phyloP scores from a whole-genome alignment of 495 filamentous ascomycete genomes.

The Aspergillus biplanus region DNA sequence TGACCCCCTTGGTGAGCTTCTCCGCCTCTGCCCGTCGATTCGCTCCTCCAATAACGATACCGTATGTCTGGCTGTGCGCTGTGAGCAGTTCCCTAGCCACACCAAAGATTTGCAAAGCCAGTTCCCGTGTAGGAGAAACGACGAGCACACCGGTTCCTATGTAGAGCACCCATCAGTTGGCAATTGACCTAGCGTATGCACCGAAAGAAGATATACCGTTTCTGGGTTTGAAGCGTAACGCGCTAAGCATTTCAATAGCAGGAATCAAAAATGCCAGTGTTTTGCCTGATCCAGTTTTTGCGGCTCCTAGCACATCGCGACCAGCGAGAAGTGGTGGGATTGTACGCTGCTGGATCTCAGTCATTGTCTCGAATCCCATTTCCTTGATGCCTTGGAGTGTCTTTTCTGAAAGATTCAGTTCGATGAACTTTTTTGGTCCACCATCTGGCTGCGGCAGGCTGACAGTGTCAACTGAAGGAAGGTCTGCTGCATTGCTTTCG shows the following conservation, averaged over 20 bases:
- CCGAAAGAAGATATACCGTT: conserved; percentile 49
- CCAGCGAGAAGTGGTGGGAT: conserved; percentile 90
- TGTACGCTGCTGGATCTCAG: conserved; percentile 86
- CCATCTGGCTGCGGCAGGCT: conserved; percentile 58
- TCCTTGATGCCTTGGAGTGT: conserved; percentile 86
- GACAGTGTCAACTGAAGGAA: conserved; percentile 55
- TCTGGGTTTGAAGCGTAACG: conserved; percentile 83
- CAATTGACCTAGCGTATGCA: background rate
- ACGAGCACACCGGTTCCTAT: conserved; percentile 81
- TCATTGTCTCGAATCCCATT: conserved; percentile 95
- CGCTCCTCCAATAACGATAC: conserved; percentile 94
- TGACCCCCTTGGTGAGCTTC: conserved; percentile 92
- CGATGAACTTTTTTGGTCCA: conserved; percentile 67
- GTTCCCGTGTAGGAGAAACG: conserved; percentile 70
- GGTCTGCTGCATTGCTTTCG: conserved; percentile 37
- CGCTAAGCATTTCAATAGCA: conserved; percentile 90
- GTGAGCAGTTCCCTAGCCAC: conserved; percentile 91
- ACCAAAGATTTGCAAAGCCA: conserved; percentile 95
- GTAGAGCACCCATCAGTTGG: conserved; percentile 5
- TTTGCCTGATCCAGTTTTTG: conserved; percentile 96
- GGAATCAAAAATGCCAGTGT: conserved; percentile 94
- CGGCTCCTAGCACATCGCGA: conserved; percentile 91
- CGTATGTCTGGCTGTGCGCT: conserved; percentile 88
- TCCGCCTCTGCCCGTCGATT: conserved; percentile 91
- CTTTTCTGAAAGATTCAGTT: conserved; percentile 83